Conservation (phyloP, 768 basidiomycete species). For the Suillus alpinus region DNA sequence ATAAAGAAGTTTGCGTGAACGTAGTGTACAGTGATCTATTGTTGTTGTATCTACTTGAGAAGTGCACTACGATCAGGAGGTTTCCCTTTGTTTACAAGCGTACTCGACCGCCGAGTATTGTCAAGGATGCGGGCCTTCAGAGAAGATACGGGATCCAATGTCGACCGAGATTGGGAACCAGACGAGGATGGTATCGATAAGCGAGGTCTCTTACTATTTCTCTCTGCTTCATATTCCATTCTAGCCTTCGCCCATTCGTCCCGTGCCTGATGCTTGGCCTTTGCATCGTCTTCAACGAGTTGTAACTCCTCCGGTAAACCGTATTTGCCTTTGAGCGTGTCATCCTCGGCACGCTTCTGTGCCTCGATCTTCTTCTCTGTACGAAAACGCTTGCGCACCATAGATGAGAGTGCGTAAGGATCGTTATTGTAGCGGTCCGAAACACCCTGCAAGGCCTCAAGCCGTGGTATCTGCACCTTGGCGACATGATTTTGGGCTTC, state of each 20-base stretch:
- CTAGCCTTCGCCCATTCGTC: conserved; percentile 58
- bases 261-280: conserved; percentile 56
- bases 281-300: conserved; percentile 66
- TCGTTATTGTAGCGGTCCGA: conserved; percentile 82
- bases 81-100: conserved; percentile 9
- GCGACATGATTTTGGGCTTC: conserved; percentile 69
- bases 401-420: conserved; percentile 77
- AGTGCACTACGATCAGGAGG: conserved; percentile 18
- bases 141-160: conserved; percentile 32
- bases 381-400: conserved; percentile 79
- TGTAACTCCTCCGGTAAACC: conserved; percentile 69
- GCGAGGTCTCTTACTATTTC: conserved; percentile 49
- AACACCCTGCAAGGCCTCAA: conserved; percentile 73
- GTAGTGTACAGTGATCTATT: conserved; percentile 2
- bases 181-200: conserved; percentile 29
- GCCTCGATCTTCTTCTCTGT: conserved; percentile 81
- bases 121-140: conserved; percentile 56
- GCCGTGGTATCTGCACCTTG: conserved; percentile 73
- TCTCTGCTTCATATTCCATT: conserved; percentile 41
- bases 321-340: conserved; percentile 69
- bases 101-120: conserved; percentile 46
- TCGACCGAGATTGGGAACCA: conserved; percentile 15
- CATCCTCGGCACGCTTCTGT: conserved; percentile 66
- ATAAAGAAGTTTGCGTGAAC: not conserved
- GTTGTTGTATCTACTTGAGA: conserved; percentile 7